Evolutionary conservation across 345 rosid species (phyloP).

Genomic region (Ailanthus altissimus): DNA sequence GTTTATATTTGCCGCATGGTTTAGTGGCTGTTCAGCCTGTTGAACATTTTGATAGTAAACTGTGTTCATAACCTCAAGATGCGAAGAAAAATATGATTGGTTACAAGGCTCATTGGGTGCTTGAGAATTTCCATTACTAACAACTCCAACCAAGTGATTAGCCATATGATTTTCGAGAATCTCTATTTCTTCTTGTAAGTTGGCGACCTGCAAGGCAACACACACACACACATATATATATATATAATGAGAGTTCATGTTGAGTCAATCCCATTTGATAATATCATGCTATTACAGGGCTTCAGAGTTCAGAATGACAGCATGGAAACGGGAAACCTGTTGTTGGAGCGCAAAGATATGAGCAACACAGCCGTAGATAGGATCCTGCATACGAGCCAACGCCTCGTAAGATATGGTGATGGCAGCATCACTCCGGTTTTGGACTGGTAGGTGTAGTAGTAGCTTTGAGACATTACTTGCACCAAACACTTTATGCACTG

Average conservation of each 20-base stretch:
- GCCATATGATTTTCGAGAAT: slow-evolving; percentile 53
- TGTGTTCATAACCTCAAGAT: slow-evolving; percentile 33
- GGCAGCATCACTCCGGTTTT: slow-evolving; percentile 59
- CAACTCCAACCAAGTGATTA: slow-evolving; percentile 31
- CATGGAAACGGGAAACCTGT: slow-evolving; percentile 46
- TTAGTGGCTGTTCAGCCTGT: slow-evolving; percentile 24
- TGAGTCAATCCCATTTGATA: not conserved
- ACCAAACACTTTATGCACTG: slow-evolving; percentile 79
- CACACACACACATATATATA: too few relatives aligned
- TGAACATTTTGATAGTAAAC: slow-evolving; percentile 36
- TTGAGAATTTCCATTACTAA: slow-evolving; percentile 28
- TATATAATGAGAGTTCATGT: not conserved
- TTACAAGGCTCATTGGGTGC: slow-evolving; percentile 21
- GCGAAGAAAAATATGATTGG: slow-evolving; percentile 30
- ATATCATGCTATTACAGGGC: slow-evolving; percentile 3
- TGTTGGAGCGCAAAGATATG: slow-evolving; percentile 69
- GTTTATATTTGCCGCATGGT: slow-evolving; percentile 29
- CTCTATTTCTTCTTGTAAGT: slow-evolving; percentile 63
- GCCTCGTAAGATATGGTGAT: slow-evolving; percentile 69
- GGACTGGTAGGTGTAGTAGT: slow-evolving; percentile 51
- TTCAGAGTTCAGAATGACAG: not conserved
- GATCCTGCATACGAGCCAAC: slow-evolving; percentile 61
- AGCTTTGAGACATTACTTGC: slow-evolving; percentile 80
- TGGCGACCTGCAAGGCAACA: slow-evolving; percentile 52
- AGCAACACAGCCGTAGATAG: slow-evolving; percentile 64